These are phyloP conservation scores for Penicillium tannophilum DNA, from an alignment of 495 filamentous ascomycete genomes.

Conservation along the genomic window DNA sequence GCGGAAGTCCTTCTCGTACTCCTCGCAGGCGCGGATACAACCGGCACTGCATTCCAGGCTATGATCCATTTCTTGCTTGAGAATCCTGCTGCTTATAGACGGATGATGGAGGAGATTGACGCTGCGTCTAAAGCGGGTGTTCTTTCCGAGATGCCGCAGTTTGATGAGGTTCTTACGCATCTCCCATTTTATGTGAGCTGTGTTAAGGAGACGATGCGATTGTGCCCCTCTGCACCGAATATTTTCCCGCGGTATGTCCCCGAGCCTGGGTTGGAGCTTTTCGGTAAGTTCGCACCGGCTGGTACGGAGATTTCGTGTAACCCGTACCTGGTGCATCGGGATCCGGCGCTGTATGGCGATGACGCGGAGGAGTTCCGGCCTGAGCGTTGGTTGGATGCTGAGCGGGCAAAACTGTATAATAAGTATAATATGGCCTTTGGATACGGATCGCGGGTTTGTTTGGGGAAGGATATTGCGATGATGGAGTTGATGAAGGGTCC, in stretches of 20 bases:
- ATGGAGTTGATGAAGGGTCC: constrained; percentile 59
- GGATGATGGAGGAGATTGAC: constrained; percentile 60
- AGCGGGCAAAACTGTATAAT: constrained; percentile 48
- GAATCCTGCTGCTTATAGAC: constrained; percentile 47
- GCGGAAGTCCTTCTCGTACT: constrained; percentile 58
- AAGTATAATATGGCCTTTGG: constrained; percentile 58
- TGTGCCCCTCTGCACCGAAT: constrained; percentile 55
- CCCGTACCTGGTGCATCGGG: constrained; percentile 54
- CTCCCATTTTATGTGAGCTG: constrained; percentile 53
- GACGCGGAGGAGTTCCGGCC: constrained; percentile 42
- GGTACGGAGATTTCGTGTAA: constrained; percentile 62
- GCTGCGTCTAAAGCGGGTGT: constrained; percentile 44
- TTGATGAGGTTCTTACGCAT: constrained; percentile 43
- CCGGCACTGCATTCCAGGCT: constrained; percentile 56
- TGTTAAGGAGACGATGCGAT: constrained; percentile 54
- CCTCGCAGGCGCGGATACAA: constrained; percentile 68
- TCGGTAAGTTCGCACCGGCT: constrained; percentile 55
- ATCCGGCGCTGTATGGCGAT: constrained; percentile 52
- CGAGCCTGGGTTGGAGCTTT: constrained; percentile 53
- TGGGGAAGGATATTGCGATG: constrained; percentile 57
- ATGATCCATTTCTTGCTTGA: constrained; percentile 56
- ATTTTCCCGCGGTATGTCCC: constrained; percentile 51
- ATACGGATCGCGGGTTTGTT: constrained; percentile 54
- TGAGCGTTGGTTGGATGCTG: constrained; percentile 46
- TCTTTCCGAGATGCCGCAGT: constrained; percentile 39